Evolutionary conservation across 2,329 filamentous ascomycete species (phyloP).

Genomic region (Thelonectria olida): DNA sequence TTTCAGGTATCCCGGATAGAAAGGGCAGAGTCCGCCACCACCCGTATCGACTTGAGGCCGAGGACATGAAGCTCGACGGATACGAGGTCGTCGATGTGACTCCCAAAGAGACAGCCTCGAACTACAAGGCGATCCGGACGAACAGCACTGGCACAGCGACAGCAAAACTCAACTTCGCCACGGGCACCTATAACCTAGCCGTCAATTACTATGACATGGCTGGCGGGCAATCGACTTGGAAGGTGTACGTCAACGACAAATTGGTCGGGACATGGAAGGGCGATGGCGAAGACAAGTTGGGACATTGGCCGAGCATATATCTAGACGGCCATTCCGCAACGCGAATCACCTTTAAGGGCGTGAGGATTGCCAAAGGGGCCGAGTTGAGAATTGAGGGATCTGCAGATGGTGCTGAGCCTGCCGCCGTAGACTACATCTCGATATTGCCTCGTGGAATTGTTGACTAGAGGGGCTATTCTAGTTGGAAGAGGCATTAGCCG

Average conservation of each 20-base stretch:
- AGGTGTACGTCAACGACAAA: constrained; percentile 61
- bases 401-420: constrained; percentile 69
- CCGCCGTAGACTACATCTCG: constrained; percentile 73
- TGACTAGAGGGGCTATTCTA: constrained; percentile 5
- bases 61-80: constrained; percentile 68
- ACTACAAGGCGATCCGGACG: constrained; percentile 43
- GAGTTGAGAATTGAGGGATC: constrained; percentile 63
- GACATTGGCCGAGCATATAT: constrained; percentile 65
- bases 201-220: constrained; percentile 74
- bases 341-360: constrained; percentile 64
- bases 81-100: constrained; percentile 64
- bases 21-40: constrained; percentile 66
- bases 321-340: constrained; percentile 73
- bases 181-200: constrained; percentile 63
- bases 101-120: constrained; percentile 69
- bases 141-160: constrained; percentile 8
- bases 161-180: background rate
- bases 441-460: constrained; percentile 57
- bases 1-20: constrained; percentile 68
- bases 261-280: constrained; percentile 67
- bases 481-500: no score
- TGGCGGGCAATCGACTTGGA: constrained; percentile 65
- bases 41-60: constrained; percentile 74
- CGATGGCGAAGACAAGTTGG: constrained; percentile 66
- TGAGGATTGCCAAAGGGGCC: constrained; percentile 61